Evolutionary conservation across 495 filamentous ascomycete species (phyloP).

Genomic region (Xylaria cubensis): DNA sequence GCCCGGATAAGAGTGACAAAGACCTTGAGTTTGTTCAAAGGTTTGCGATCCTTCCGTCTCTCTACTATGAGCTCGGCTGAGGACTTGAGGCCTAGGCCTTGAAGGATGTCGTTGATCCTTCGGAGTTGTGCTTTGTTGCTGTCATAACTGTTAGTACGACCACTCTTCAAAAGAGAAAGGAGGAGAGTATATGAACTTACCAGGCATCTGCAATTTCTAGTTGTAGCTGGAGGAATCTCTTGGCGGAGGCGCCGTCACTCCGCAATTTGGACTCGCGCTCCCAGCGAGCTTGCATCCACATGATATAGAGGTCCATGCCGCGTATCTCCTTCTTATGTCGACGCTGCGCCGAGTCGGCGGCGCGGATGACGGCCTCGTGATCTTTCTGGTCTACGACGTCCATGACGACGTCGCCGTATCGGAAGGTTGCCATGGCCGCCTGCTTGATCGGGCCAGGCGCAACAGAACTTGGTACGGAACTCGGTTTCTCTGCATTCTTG

Average conservation of each 20-base stretch:
- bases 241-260: slow-evolving; percentile 76
- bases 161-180: not conserved
- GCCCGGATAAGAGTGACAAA: slow-evolving; percentile 47
- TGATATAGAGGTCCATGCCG: slow-evolving; percentile 85
- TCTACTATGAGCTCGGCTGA: slow-evolving; percentile 35
- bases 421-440: slow-evolving; percentile 40
- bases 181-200: slow-evolving; percentile 62
- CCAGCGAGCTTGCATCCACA: slow-evolving; percentile 82
- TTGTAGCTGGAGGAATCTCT: slow-evolving; percentile 79
- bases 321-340: slow-evolving; percentile 80
- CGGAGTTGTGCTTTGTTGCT: slow-evolving; percentile 92
- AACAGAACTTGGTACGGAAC: slow-evolving; percentile 6
- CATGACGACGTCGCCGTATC: slow-evolving; percentile 44
- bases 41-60: slow-evolving; percentile 29
- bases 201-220: slow-evolving; percentile 82
- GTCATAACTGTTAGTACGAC: slow-evolving; percentile 25
- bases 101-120: slow-evolving; percentile 76
- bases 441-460: slow-evolving; percentile 33
- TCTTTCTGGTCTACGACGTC: slow-evolving; percentile 43
- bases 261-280: slow-evolving; percentile 82
- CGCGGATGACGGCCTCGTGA: slow-evolving; percentile 54
- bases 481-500: slow-evolving; percentile 44
- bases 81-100: slow-evolving; percentile 48
- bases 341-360: slow-evolving; percentile 59
- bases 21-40: slow-evolving; percentile 37